Conservation (phyloP, 495 filamentous ascomycete species). For the Hypoxylon cercidicola region DNA sequence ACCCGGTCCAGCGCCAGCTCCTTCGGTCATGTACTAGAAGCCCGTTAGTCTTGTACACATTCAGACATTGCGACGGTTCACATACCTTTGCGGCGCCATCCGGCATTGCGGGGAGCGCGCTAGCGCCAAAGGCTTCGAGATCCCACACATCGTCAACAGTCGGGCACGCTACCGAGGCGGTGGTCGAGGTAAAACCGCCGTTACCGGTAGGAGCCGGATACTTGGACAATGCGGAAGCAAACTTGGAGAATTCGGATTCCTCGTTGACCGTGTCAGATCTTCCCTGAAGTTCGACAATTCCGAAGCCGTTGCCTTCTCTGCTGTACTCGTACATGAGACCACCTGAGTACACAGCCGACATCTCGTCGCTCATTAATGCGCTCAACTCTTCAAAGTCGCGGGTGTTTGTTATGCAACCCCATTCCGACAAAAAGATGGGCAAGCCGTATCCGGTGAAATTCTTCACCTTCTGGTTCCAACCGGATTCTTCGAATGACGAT, state of each 20-base stretch:
- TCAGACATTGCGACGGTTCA: neutral
- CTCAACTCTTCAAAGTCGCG: slow-evolving; percentile 84
- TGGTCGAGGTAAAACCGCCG: slow-evolving; percentile 78
- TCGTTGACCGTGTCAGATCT: slow-evolving; percentile 56
- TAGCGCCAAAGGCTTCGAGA: slow-evolving; percentile 60
- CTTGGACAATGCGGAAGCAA: slow-evolving; percentile 71
- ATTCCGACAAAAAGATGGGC: slow-evolving; percentile 95
- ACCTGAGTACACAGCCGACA: slow-evolving; percentile 94
- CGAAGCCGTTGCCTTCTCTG: slow-evolving; percentile 78
- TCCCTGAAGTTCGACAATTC: slow-evolving; percentile 76
- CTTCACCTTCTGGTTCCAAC: slow-evolving; percentile 92
- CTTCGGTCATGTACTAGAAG: slow-evolving; percentile 72
- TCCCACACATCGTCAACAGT: slow-evolving; percentile 75
- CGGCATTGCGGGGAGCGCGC: slow-evolving; percentile 80
- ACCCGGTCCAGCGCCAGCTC: slow-evolving; percentile 78
- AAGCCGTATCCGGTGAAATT: slow-evolving; percentile 90
- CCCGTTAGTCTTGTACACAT: slow-evolving; percentile 24
- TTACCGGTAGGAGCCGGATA: slow-evolving; percentile 75
- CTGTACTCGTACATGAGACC: slow-evolving; percentile 97
- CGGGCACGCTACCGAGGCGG: slow-evolving; percentile 75
- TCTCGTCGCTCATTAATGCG: slow-evolving; percentile 82
- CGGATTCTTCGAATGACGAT: slow-evolving; percentile 77
- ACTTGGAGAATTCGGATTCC: slow-evolving; percentile 68
- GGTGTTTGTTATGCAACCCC: slow-evolving; percentile 82
- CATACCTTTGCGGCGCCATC: slow-evolving; percentile 60